phyloP scores from a whole-genome alignment of 441 rosid species.

The Croton laevigatus region DNA sequence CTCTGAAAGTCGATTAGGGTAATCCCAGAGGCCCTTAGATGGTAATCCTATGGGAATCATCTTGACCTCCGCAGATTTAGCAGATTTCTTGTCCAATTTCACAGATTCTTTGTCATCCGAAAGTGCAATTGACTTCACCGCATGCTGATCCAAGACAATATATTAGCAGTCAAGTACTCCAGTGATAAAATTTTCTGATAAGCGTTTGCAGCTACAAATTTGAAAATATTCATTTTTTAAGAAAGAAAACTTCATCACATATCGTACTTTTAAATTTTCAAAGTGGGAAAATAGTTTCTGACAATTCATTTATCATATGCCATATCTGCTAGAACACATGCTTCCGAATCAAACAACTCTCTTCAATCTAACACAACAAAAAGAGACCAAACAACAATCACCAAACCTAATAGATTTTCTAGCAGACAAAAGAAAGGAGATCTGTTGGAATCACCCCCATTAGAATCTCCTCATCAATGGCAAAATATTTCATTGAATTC shows the following conservation, averaged over 20 bases:
- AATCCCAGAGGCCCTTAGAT: conserved; percentile 44
- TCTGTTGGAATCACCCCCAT: background rate
- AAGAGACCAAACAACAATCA: background rate
- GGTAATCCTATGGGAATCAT: conserved; percentile 48
- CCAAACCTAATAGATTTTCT: background rate
- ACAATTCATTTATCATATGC: background rate
- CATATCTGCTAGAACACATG: conserved; percentile 5
- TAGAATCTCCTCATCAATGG: background rate
- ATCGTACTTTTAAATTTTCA: background rate
- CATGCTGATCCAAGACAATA: conserved; percentile 36
- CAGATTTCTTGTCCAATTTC: conserved; percentile 28
- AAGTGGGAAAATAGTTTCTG: background rate
- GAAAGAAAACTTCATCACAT: background rate
- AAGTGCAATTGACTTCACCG: conserved; percentile 28
- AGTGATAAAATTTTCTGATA: background rate
- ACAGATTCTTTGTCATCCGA: conserved; percentile 27
- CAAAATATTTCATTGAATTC: background rate
- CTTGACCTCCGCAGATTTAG: conserved; percentile 30
- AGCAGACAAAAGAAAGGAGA: background rate
- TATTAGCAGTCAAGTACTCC: conserved; percentile 1
- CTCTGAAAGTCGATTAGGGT: conserved; percentile 58
- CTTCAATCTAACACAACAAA: background rate
- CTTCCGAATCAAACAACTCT: background rate
- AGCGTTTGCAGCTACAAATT: background rate
- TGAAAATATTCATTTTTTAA: background rate